Conservation (phyloP, 2,329 filamentous ascomycete species). For the Venturia oleaginea region DNA sequence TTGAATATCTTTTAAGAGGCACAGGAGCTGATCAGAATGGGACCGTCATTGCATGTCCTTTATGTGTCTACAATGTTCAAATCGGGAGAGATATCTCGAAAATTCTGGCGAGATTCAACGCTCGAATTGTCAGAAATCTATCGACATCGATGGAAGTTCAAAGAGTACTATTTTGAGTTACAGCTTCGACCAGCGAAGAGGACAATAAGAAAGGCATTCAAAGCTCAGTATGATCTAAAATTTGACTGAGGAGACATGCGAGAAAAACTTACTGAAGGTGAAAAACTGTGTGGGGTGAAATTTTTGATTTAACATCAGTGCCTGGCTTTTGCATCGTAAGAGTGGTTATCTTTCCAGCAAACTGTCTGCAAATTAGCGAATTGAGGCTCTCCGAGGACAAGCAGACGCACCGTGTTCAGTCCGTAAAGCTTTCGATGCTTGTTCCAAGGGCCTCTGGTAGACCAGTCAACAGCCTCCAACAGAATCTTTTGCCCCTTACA, state of each 20-base stretch:
- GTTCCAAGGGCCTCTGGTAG: conserved; percentile 30
- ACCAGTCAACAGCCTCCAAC: conserved; percentile 36
- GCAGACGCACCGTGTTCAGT: conserved; percentile 27
- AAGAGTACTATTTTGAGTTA: no score
- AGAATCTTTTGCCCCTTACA: conserved; percentile 26
- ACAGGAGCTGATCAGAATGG: neutral
- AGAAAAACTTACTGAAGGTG: conserved; percentile 30
- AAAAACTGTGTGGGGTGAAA: conserved; percentile 41
- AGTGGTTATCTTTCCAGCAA: conserved; percentile 35
- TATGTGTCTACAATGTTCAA: no score
- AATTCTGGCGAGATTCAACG: no score
- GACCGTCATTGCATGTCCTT: no score
- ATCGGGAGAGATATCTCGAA: no score
- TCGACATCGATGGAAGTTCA: no score
- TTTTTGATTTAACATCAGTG: conserved; percentile 30
- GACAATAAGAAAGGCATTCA: no score
- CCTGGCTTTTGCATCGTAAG: conserved; percentile 38
- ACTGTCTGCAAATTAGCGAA: conserved; percentile 18
- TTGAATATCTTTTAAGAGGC: no score
- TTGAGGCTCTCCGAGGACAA: neutral
- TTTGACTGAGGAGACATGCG: neutral
- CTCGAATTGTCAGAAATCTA: no score
- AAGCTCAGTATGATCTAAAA: no score
- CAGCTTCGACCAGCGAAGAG: no score
- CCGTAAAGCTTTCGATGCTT: conserved; percentile 34